These are phyloP conservation scores for Hymenoscyphus albidus DNA, from an alignment of 2,329 filamentous ascomycete species.

Conservation along the genomic window DNA sequence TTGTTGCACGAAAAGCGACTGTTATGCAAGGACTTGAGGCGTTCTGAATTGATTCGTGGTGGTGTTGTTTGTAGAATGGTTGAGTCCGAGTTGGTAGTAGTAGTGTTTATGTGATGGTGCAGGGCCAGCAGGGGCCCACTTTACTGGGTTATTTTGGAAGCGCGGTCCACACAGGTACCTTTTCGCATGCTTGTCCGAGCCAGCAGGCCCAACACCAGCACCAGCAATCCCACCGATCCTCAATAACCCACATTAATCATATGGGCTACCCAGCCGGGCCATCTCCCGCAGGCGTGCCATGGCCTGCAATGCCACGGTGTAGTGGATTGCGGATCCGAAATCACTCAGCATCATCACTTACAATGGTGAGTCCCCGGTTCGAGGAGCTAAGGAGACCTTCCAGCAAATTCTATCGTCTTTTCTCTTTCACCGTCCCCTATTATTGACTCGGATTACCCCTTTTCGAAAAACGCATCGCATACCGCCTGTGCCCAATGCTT, in stretches of 20 bases:
- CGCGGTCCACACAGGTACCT: too few species aligned
- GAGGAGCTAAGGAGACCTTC: too few species aligned
- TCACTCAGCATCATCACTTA: neutral
- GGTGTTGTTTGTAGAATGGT: neutral
- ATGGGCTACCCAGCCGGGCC: too few species aligned
- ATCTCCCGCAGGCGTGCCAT: too few species aligned
- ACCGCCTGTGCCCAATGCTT: too few species aligned
- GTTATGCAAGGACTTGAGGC: neutral
- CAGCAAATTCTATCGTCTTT: neutral
- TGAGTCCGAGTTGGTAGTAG: neutral
- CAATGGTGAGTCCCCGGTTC: too few species aligned
- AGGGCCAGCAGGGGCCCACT: too few species aligned
- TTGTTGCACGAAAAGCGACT: slow-evolving; percentile 4
- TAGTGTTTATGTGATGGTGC: neutral
- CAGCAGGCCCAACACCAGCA: too few species aligned
- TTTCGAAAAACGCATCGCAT: neutral
- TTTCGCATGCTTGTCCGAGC: too few species aligned
- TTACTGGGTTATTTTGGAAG: too few species aligned
- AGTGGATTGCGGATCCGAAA: neutral
- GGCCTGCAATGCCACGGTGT: neutral
- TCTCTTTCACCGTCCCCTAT: neutral
- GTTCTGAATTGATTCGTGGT: neutral
- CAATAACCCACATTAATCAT: too few species aligned
- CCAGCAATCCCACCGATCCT: too few species aligned
- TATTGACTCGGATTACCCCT: neutral